These are phyloP conservation scores for Marchantia polymorpha DNA, from an alignment of 225 moss, liverwort and hornwort genomes.

Conservation along the genomic window DNA sequence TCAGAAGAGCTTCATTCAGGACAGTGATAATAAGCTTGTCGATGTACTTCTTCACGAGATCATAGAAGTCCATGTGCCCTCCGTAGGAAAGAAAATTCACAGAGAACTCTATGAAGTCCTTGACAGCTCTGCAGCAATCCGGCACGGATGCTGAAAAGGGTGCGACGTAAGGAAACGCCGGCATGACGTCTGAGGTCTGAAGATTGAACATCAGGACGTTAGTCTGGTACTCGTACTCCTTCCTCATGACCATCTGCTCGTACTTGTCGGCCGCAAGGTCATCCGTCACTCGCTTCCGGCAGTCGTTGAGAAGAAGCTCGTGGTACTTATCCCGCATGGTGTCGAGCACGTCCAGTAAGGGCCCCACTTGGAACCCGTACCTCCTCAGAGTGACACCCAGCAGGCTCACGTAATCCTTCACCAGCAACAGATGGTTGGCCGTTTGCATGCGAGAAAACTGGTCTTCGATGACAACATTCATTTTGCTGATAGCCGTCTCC, in stretches of 20 bases:
- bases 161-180: slow-evolving; percentile 94
- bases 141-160: slow-evolving; percentile 96
- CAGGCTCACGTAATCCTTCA: slow-evolving; percentile 95
- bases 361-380: slow-evolving; percentile 77
- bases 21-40: slow-evolving; percentile 84
- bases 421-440: slow-evolving; percentile 81
- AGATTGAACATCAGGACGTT: slow-evolving; percentile 94
- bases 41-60: slow-evolving; percentile 89
- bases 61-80: slow-evolving; percentile 92
- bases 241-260: slow-evolving; percentile 97
- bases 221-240: slow-evolving; percentile 94
- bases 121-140: slow-evolving; percentile 88
- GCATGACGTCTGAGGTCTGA: slow-evolving; percentile 88
- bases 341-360: slow-evolving; percentile 54
- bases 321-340: slow-evolving; percentile 88
- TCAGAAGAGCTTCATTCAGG: slow-evolving; percentile 83
- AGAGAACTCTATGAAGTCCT: slow-evolving; percentile 77
- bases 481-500: slow-evolving; percentile 92
- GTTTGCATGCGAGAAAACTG: slow-evolving; percentile 94
- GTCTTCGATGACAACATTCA: slow-evolving; percentile 89
- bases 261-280: slow-evolving; percentile 95
- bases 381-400: slow-evolving; percentile 85
- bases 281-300: slow-evolving; percentile 74
- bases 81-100: slow-evolving; percentile 94
- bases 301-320: slow-evolving; percentile 88